Percentiles rank a stretch among this genome's conserved stretches.
These are phyloP conservation scores for Mucor racemosus DNA, from an alignment of 371 early-diverging fungal species.

Conservation along the genomic window DNA sequence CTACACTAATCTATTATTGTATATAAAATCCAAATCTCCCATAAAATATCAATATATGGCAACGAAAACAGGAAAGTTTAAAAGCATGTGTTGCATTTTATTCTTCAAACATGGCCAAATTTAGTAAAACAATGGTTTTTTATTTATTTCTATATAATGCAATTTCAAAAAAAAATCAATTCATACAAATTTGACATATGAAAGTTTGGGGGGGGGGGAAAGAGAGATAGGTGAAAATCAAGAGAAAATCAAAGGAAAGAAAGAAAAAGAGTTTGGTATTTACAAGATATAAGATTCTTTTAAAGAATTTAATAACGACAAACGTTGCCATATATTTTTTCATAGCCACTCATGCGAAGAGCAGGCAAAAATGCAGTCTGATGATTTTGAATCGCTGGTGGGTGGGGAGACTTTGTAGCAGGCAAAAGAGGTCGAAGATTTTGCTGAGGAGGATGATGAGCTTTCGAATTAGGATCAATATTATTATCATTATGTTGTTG, in stretches of 20 bases:
- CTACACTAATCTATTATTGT: too few species aligned
- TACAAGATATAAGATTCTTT: conserved; percentile 5
- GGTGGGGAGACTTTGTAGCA: conserved; percentile 23
- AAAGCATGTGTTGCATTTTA: too few species aligned
- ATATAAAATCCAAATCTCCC: too few species aligned
- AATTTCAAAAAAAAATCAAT: neutral
- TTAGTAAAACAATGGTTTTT: neutral
- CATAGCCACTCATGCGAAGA: conserved; percentile 42
- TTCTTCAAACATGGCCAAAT: too few species aligned
- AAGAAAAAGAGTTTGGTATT: conserved; percentile 5
- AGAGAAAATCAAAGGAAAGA: neutral
- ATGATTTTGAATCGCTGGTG: conserved; percentile 10
- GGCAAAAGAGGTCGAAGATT: conserved; percentile 30
- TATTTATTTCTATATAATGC: conserved; percentile 4
- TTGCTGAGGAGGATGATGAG: conserved; percentile 8
- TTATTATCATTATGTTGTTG: conserved; percentile 1
- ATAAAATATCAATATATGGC: too few species aligned
- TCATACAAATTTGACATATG: neutral
- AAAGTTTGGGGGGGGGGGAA: neutral
- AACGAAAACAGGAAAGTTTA: too few species aligned
- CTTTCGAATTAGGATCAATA: conserved; percentile 13
- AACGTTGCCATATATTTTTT: conserved; percentile 42
- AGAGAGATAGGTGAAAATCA: too few species aligned
- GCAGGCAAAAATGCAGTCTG: conserved; percentile 24
- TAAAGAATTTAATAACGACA: conserved; percentile 36